phyloP scores from a whole-genome alignment of 1,284 basidiomycete species.

The Sphaerobolus stellatus region DNA sequence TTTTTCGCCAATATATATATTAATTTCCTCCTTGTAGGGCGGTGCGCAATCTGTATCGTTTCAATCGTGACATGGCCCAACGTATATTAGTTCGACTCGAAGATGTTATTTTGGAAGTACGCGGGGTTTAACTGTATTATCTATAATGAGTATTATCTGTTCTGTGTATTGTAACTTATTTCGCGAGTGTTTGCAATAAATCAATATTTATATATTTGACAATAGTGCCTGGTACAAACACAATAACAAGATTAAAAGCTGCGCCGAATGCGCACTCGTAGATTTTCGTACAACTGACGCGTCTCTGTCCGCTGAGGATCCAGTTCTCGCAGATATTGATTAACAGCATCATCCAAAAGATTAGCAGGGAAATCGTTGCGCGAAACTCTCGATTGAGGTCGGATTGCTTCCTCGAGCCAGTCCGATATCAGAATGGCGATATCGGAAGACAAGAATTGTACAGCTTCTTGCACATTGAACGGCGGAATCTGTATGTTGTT shows the following conservation, averaged over 20 bases:
- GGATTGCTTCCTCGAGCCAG: slow-evolving; percentile 72
- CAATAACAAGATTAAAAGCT: background rate
- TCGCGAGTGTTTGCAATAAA: no score
- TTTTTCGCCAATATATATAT: slow-evolving; percentile 4
- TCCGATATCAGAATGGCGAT: slow-evolving; percentile 72
- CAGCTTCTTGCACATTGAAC: slow-evolving; percentile 75
- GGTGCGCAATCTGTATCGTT: slow-evolving; percentile 62
- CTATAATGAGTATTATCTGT: no score
- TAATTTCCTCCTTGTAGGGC: slow-evolving; percentile 48
- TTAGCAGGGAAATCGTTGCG: slow-evolving; percentile 67
- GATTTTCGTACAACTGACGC: slow-evolving; percentile 58
- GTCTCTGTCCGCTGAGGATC: slow-evolving; percentile 59
- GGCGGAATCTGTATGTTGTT: slow-evolving; percentile 70
- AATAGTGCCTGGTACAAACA: no score
- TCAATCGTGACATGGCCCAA: slow-evolving; percentile 59
- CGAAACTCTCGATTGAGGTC: slow-evolving; percentile 57
- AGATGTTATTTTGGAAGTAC: slow-evolving; percentile 76
- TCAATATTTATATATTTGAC: no score
- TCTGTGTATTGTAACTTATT: no score
- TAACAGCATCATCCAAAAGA: slow-evolving; percentile 65
- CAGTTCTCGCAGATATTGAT: slow-evolving; percentile 69
- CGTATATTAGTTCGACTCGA: slow-evolving; percentile 68
- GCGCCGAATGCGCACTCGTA: slow-evolving; percentile 26
- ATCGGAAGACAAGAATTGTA: slow-evolving; percentile 75
- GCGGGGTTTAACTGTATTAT: no score